phyloP scores from a whole-genome alignment of 345 rosid genomes.

The Eucalyptus regnans region DNA sequence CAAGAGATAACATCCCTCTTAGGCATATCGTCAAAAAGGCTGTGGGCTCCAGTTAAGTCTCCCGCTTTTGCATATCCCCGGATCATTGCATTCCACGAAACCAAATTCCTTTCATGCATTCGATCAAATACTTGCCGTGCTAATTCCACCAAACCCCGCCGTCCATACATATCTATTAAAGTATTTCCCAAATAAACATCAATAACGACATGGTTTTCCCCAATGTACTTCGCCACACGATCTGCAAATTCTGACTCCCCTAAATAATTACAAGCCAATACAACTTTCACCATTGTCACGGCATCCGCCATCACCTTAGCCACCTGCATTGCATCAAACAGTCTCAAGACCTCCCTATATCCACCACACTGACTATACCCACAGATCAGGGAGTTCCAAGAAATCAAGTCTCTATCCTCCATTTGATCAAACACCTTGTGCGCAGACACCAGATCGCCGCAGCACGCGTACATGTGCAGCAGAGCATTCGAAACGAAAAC shows the following conservation, averaged over 20 bases:
- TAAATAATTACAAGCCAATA: constrained; percentile 25
- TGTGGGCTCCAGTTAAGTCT: constrained; percentile 19
- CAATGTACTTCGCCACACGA: constrained; percentile 23
- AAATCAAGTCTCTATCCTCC: constrained; percentile 45
- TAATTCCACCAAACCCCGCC: constrained; percentile 30
- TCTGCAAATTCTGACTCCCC: constrained; percentile 11
- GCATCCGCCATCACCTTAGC: constrained; percentile 34
- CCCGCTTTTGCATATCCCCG: constrained; percentile 25
- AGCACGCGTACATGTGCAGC: constrained; percentile 20
- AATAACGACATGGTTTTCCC: constrained; percentile 16
- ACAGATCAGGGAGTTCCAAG: constrained; percentile 68
- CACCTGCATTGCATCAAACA: constrained; percentile 32
- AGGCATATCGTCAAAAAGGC: constrained; percentile 46
- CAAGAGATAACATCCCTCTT: constrained; percentile 51
- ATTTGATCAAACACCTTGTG: constrained; percentile 36
- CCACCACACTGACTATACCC: constrained; percentile 32
- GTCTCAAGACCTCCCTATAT: constrained; percentile 26
- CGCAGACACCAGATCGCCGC: constrained; percentile 16
- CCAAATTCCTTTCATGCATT: constrained; percentile 32
- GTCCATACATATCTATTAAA: constrained; percentile 46
- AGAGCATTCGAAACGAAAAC: constrained; percentile 43
- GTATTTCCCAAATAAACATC: constrained; percentile 61
- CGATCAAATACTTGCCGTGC: constrained; percentile 24
- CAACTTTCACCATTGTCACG: constrained; percentile 50
- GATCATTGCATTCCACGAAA: constrained; percentile 51